Base-by-base conservation (phyloP, 139 green algal genomes). In the Diplosphaera chodatii region DNA sequence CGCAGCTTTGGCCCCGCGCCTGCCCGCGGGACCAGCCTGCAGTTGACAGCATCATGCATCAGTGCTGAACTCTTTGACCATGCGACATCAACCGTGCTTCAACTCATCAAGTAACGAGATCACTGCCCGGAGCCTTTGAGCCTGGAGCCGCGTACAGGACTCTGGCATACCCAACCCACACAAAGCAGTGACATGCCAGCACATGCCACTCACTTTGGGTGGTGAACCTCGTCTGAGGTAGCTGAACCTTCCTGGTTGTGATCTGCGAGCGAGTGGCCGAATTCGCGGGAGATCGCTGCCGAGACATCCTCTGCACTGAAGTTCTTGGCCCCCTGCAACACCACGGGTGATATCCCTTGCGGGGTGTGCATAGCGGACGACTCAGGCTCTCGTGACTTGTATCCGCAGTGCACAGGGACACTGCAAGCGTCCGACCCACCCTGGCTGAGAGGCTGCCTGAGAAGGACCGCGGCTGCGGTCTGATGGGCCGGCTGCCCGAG, bases 191-290 rank as follows among this genome's bases (percentile, higher is more conserved):
- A n/a, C 37, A 48, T 13, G 13, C 37, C 8, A 21, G 48, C 48
- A 59, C 13, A 25, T 59, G 48, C 48, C 48, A 40, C 65, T 4
- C 65, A 59, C 65, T 37, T 70, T 31, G 67, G 67, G 40, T 72
- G 67, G 40, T 65, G n/a, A n/a, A 64, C 40, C 67, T 72, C 67
- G 27, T 72, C 67, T 30, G 67, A 72, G 28, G 67, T 72, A 16
- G 67, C 67, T 5, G 40, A 64, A 29, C 67, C 40, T 27, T 72
- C 67, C 22, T 29, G 29, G 28, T 72, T 64, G 32, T 72, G 59
- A 1, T 64, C 40, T 4, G 25, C 30, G 0, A 72, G 40, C 22
- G 67, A 72, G 40, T 13, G 18, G 10, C 48, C 48, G 48, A 59
- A 59, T 18, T 59, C 48, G 10, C 48, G 48, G 13, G 48, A 59